Evolutionary conservation across 2,329 filamentous ascomycete genomes (phyloP).

Genomic region (Aureobasidium lini): DNA sequence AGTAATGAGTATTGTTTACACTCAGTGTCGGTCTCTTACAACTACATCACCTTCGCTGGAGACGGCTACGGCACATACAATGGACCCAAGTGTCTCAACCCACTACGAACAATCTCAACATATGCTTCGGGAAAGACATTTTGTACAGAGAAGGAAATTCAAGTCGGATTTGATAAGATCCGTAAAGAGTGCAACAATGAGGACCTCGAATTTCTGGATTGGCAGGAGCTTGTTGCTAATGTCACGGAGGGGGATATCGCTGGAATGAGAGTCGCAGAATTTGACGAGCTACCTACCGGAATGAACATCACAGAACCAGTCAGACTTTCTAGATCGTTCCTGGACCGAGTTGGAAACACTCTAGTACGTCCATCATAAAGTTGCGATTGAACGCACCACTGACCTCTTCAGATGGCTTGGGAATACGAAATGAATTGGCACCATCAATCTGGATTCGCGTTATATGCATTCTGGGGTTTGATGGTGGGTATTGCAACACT

Average conservation of each 20-base stretch:
- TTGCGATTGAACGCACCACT: background rate
- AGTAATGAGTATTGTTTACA: slow-evolving; percentile 1
- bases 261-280: background rate
- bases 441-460: background rate
- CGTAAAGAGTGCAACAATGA: background rate
- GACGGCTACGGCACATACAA: slow-evolving; percentile 1
- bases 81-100: slow-evolving; percentile 1
- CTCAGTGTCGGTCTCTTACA: background rate
- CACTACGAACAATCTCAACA: background rate
- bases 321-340: background rate
- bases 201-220: background rate
- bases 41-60: slow-evolving; percentile 5
- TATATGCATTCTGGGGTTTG: slow-evolving; percentile 9
- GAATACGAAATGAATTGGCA: slow-evolving; percentile 9
- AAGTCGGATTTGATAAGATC: background rate
- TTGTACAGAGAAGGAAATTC: background rate
- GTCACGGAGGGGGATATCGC: background rate
- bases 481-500: background rate
- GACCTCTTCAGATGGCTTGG: background rate
- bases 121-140: slow-evolving; percentile 1
- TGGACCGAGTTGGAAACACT: background rate
- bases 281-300: background rate
- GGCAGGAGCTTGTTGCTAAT: background rate
- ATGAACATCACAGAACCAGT: background rate
- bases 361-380: background rate